Evolutionary conservation across 305 asterid genomes (phyloP), one percentile per base, ranked within the genome.

Genomic region (Striga hermonthica): DNA sequence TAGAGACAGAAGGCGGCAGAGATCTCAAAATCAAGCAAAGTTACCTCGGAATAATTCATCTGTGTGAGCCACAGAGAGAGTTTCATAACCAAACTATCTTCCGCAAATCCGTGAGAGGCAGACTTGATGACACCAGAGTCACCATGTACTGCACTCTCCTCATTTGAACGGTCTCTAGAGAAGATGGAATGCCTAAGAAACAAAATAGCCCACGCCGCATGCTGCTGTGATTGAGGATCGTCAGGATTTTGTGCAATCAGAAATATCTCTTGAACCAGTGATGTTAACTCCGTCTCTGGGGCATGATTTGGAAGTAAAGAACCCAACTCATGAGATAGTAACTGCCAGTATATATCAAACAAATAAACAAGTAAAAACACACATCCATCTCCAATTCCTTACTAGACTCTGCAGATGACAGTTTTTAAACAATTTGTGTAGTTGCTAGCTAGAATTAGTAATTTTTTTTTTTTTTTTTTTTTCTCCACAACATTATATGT

Each of bases 131-230:
- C 79, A 72, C 60, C 74, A 53, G 83, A 68, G 69, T 74, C 85
- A 68, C 73, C 65, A 37, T 76, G 76, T 49, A 66, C 76, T 70
- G 70, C 57, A 66, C 53, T 71, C 71, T 73, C 84, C 78, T 81
- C 88, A 64, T 74, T 78, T 58, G 72, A 55, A 73, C 4, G 76
- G 68, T 75, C 84, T 63, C 75, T 74, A 71, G 82, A 75, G 76
- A 87, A 81, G 53, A 86, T 45, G 47, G 66, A 80, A 76, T 93
- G 95, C 77, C 95, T 70, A 59, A 93, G 97, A 81, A 85, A 86
- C 15, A 95, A 86, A 72, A 88, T 65, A 69, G 95, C 83, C 99
- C 99, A 90, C 52, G 99, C 88, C 56, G 95, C 97, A 77, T 79
- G 75, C 66, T 90, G 86, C 75, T 82, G 92, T 67, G 84, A 74